Conservation (phyloP, 345 rosid genomes). For the Lepidium didymum region DNA sequence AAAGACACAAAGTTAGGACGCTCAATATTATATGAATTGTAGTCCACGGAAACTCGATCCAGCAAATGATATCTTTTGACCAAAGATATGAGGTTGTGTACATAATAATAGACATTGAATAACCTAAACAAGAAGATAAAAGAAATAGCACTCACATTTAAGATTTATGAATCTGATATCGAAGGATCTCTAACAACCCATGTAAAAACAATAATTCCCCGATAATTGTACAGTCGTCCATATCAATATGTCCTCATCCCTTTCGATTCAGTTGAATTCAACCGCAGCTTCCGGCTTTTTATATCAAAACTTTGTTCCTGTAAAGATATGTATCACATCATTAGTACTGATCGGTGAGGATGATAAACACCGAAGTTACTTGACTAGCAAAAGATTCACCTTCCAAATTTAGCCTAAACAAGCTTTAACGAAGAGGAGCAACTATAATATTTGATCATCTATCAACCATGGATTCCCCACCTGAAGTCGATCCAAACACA, state of each 20-base stretch:
- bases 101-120: not conserved
- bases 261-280: conserved; percentile 16
- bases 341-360: not conserved
- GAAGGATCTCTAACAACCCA: conserved; percentile 5
- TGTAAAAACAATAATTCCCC: conserved; percentile 10
- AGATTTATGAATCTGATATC: conserved; percentile 6
- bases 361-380: not conserved
- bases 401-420: conserved; percentile 17
- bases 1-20: not conserved
- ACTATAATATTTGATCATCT: conserved; percentile 18
- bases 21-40: not conserved
- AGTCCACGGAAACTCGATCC: not conserved
- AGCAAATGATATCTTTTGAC: not conserved
- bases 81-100: not conserved
- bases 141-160: not conserved
- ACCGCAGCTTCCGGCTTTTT: conserved; percentile 25
- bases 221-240: conserved; percentile 12
- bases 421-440: conserved; percentile 27
- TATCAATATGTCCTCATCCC: conserved; percentile 15
- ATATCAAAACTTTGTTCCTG: conserved; percentile 95
- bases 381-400: conserved; percentile 18
- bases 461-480: conserved; percentile 34
- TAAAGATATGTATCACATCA: not conserved
- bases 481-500: conserved; percentile 23
- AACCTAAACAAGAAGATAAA: not conserved